Conservation (phyloP, 148 eudicot species). For the Spergularia bocconei region DNA sequence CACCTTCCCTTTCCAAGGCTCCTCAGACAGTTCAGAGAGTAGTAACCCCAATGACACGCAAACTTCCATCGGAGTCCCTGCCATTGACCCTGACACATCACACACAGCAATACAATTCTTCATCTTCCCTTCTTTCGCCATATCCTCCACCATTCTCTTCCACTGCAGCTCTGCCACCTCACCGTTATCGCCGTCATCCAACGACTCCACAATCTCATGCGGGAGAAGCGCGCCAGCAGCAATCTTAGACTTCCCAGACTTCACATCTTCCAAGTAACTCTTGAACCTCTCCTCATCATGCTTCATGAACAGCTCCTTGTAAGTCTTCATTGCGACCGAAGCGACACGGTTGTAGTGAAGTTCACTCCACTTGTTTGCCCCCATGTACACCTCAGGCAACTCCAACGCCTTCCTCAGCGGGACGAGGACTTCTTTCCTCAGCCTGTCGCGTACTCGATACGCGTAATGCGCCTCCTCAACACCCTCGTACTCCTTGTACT, state of each 20-base stretch:
- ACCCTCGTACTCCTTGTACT: slow-evolving; percentile 1
- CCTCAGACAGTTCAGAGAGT: slow-evolving; percentile 12
- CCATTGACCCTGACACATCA: slow-evolving; percentile 25
- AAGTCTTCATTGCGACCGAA: slow-evolving; percentile 28
- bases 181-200: slow-evolving; percentile 8
- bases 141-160: slow-evolving; percentile 32
- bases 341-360: slow-evolving; percentile 22
- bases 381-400: slow-evolving; percentile 29
- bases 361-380: slow-evolving; percentile 17
- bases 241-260: slow-evolving; percentile 23
- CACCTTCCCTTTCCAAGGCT: slow-evolving; percentile 35
- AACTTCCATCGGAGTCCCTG: slow-evolving; percentile 22
- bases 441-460: slow-evolving; percentile 25
- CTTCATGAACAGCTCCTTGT: slow-evolving; percentile 15
- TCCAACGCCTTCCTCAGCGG: slow-evolving; percentile 21
- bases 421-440: slow-evolving; percentile 21
- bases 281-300: slow-evolving; percentile 24
- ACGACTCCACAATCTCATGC: slow-evolving; percentile 22
- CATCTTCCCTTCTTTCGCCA: slow-evolving; percentile 10
- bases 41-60: slow-evolving; percentile 22
- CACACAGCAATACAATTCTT: slow-evolving; percentile 25
- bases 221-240: slow-evolving; percentile 28
- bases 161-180: slow-evolving; percentile 25
- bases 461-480: slow-evolving; percentile 30
- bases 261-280: slow-evolving; percentile 19